Percentiles rank a stretch among this genome's conserved stretches.
These are phyloP conservation scores for Phytophthora tentaculata DNA, from an alignment of 352 stramenopile species.

Conservation along the genomic window DNA sequence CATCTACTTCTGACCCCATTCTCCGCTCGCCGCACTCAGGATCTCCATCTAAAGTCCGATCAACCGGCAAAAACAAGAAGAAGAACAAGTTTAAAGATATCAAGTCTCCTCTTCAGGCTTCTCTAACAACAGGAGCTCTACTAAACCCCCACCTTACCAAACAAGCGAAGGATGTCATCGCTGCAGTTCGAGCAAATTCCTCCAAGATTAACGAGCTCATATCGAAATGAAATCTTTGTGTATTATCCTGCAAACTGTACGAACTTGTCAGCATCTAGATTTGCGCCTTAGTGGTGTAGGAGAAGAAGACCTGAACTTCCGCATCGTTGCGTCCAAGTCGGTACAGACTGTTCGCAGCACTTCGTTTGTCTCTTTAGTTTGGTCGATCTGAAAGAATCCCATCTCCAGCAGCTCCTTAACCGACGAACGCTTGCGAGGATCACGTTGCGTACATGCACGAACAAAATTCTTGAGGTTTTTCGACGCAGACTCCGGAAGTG, in stretches of 20 bases:
- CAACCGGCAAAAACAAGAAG: conserved; percentile 17
- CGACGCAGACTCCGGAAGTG: conserved; percentile 50
- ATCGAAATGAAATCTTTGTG: conserved; percentile 31
- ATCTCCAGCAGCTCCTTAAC: conserved; percentile 41
- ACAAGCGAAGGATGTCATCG: conserved; percentile 66
- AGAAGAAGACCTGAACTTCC: conserved; percentile 31
- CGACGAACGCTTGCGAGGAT: conserved; percentile 46
- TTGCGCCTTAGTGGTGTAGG: conserved; percentile 14
- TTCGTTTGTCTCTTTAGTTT: conserved; percentile 51
- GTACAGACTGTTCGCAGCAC: conserved; percentile 63
- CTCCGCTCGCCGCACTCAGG: conserved; percentile 16
- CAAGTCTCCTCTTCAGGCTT: conserved; percentile 30
- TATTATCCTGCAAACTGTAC: not conserved
- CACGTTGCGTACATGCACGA: conserved; percentile 48
- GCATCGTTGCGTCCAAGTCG: conserved; percentile 69
- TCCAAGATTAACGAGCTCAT: conserved; percentile 84
- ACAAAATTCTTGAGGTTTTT: conserved; percentile 54
- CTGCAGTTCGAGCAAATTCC: conserved; percentile 64
- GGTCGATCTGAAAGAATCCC: conserved; percentile 66
- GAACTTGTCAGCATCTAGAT: conserved; percentile 4
- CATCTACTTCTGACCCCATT: conserved; percentile 31
- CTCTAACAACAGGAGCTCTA: conserved; percentile 29
- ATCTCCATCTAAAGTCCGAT: conserved; percentile 18
- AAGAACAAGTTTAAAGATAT: conserved; percentile 28
- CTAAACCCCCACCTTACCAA: conserved; percentile 61